Base-by-base conservation (phyloP, 2,329 filamentous ascomycete species). In the Lasiodiplodia sp. region DNA sequence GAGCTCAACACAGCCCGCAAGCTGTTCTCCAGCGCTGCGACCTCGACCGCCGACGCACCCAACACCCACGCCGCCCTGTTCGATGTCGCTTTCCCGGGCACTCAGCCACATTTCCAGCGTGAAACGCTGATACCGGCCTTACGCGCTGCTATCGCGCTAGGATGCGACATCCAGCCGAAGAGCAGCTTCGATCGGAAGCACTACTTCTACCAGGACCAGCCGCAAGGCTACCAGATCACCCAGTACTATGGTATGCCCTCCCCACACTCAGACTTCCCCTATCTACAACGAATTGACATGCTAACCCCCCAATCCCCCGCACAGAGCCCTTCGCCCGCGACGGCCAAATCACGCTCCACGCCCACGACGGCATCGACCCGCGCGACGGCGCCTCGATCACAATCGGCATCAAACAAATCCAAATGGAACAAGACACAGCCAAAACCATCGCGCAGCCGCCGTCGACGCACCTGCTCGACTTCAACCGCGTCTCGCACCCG, bases 121-220 rank as follows among this genome's bases (percentile, higher is more conserved):
- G 92, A 91, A 70, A 93, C 92, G 0, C 83, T 99, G 12, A 86
- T 98, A 47, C 96, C 96, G 4, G 96, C 96, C n/a, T 78, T 99
- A 18, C 89, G 96, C 70, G 95, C 95, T 21, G 95, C 96, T 0
- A 82, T 97, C 62, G 93, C 94, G 0, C 84, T 99, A 55, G 88
- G 91, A 69, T 98, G 96, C 79, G 82, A 89, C 1, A 86, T 98
- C 65, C 91, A 96, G 76, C 84, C 81, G 1, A 86, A 88, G 73
- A 97, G 94, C 79, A 88, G 88, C 66, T 99, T 97, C 81, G 96
- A 99, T 80, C 87, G 96, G 71, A 99, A 99, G 79, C 96, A 99
- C 80, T 99, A 99, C 81, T 98, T 99, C 80, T 97, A 97, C 84
- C 97, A 96, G 88, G 96, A 99, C 79, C 96, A 99, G 80, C 96